Evolutionary conservation across 148 eudicot species (phyloP).

Genomic region (Rhododendron vialii): DNA sequence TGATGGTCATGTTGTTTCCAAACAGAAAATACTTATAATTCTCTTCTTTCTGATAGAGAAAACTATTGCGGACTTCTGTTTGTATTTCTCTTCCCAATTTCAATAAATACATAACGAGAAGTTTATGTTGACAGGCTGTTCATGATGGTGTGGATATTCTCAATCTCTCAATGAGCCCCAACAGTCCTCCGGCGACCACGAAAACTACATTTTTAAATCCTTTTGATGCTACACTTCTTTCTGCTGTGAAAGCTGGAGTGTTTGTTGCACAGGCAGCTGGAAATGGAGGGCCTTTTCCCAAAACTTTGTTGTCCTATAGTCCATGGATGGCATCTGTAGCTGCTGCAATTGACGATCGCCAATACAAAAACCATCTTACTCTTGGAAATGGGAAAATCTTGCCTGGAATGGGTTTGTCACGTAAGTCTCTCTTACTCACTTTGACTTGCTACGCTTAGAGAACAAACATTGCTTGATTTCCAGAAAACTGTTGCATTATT

Average conservation of each 20-base stretch:
- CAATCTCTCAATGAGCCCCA: constrained; percentile 94
- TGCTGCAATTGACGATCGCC: constrained; percentile 97
- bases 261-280: constrained; percentile 98
- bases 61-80: neutral
- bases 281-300: constrained; percentile 94
- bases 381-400: constrained; percentile 80
- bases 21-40: neutral
- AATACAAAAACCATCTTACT: constrained; percentile 83
- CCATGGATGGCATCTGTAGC: constrained; percentile 98
- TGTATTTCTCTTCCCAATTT: neutral
- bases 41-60: neutral
- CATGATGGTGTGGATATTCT: constrained; percentile 97
- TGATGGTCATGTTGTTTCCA: constrained; percentile 2
- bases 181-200: constrained; percentile 90
- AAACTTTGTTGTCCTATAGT: constrained; percentile 84
- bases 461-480: neutral
- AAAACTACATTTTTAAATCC: constrained; percentile 88
- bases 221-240: constrained; percentile 81
- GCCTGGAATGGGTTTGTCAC: constrained; percentile 78
- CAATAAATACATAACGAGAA: neutral
- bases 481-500: neutral
- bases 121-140: constrained; percentile 68
- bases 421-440: constrained; percentile 37
- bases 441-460: neutral
- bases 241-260: constrained; percentile 90